A percentile compares a stretch with the other conserved stretches of the same genome.
phyloP scores from a whole-genome alignment of 2,329 filamentous ascomycete genomes.

The Aspergillus pseudonomiae region DNA sequence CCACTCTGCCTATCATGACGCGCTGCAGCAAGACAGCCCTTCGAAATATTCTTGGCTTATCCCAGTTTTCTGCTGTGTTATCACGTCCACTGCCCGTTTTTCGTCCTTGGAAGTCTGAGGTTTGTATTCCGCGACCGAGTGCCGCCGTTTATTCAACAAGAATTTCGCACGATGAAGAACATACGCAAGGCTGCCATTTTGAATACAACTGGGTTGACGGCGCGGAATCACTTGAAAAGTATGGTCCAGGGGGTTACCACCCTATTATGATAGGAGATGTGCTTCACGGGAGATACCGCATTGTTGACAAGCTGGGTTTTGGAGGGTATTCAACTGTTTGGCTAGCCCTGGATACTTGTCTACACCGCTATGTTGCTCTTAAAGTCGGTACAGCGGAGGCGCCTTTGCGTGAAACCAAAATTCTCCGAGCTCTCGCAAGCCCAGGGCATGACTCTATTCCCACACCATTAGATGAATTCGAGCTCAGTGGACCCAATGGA shows the following conservation, averaged over 20 bases:
- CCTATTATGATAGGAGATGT: constrained; percentile 38
- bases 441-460: constrained; percentile 15
- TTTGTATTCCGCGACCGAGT: too few species aligned
- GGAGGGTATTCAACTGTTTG: constrained; percentile 48
- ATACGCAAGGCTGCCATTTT: constrained; percentile 4
- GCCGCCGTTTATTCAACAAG: too few species aligned
- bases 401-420: constrained; percentile 20
- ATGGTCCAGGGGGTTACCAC: constrained; percentile 38
- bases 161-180: too few species aligned
- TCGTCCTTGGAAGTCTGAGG: too few species aligned
- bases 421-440: constrained; percentile 23
- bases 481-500: constrained; percentile 32
- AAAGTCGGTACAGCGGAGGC: constrained; percentile 31
- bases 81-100: too few species aligned
- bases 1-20: too few species aligned
- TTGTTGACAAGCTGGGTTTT: constrained; percentile 48
- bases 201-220: constrained; percentile 35
- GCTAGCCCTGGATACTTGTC: constrained; percentile 39
- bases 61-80: too few species aligned
- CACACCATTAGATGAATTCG: constrained; percentile 28
- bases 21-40: too few species aligned
- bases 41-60: too few species aligned
- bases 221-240: constrained; percentile 34
- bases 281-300: constrained; percentile 37
- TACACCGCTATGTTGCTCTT: constrained; percentile 32